These are phyloP conservation scores for Inosperma sp. DNA, from an alignment of 768 basidiomycete species.

Conservation along the genomic window DNA sequence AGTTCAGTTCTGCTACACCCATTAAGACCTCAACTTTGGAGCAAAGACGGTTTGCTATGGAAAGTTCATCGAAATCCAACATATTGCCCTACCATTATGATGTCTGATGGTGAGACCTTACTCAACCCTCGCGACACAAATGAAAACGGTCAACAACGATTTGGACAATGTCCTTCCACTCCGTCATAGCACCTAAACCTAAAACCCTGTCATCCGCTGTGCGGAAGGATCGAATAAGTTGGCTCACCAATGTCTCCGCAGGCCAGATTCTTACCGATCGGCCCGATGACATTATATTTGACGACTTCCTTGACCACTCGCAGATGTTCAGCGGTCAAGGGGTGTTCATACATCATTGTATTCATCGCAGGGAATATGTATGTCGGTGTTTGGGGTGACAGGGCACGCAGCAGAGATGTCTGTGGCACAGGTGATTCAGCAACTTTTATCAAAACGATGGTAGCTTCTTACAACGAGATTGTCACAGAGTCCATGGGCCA, in stretches of 20 bases:
- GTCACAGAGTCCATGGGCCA: constrained; percentile 84
- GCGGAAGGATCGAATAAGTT: not conserved
- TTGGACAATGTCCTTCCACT: constrained; percentile 86
- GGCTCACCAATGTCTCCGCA: constrained; percentile 85
- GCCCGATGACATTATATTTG: constrained; percentile 77
- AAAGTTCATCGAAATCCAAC: too few species aligned
- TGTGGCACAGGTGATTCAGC: constrained; percentile 18
- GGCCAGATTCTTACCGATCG: constrained; percentile 82
- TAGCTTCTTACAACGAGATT: constrained; percentile 66
- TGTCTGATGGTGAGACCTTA: too few species aligned
- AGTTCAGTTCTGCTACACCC: too few species aligned
- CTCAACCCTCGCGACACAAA: constrained; percentile 19
- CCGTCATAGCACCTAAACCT: constrained; percentile 95
- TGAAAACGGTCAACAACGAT: constrained; percentile 59
- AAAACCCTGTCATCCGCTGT: not conserved
- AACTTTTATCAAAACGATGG: not conserved
- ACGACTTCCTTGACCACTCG: constrained; percentile 69
- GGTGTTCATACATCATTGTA: constrained; percentile 95
- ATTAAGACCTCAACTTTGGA: too few species aligned
- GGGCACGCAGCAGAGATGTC: constrained; percentile 80
- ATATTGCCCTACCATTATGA: too few species aligned
- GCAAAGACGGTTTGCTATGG: too few species aligned
- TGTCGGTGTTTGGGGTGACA: constrained; percentile 79
- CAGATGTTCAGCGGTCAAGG: constrained; percentile 82
- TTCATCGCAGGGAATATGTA: constrained; percentile 98